Evolutionary conservation across 2,329 filamentous ascomycete genomes (phyloP), one percentile per base, ranked within the genome.

Genomic region (Allantophomopsis cytisporea): DNA sequence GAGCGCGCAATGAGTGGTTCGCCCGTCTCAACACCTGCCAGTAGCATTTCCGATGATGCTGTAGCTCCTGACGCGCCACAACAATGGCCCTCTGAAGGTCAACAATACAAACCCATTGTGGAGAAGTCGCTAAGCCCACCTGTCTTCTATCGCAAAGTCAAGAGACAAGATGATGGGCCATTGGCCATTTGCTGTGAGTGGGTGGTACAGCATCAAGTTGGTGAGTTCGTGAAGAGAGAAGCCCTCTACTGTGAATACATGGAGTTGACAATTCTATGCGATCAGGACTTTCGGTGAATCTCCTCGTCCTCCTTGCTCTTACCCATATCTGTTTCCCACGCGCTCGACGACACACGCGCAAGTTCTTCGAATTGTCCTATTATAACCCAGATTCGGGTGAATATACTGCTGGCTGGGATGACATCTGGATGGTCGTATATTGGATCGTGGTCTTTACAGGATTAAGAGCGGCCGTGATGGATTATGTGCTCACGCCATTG

Each of bases 341-440:
- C 52, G 76, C 87, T 37, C 76, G 85, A 47, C 66, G 72, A 39
- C 77, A 83, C 53, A 94, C 87, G n/a, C 70, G 72, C 53, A 91
- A 88, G 50, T 94, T 94, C 67, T 87, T 94, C 63, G 73, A 76
- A 41, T 72, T 95, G 42, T 88, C 84, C 42, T 91, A 96, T 65
- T 79, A 80, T 60, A 83, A 89, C 55, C 62, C 75, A 0, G 55
- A 65, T 7, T 76, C 77, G 1, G 78, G 75, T 35, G 62, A 72
- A 44, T 96, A 94, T 60, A 74, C 73, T 36, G 73, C 81, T 48
- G 89, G 91, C 44, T 71, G 69, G 57, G 80, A 93, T 54, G 91
- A 98, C 61, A 64, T 76, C 45, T 82, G 80, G 57, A 75, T 88
- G 53, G 78, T 95, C 36, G 56, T 73, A 10, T 81, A 83, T 54